phyloP scores from a whole-genome alignment of 345 rosid genomes.

The Corchorus olitorius region DNA sequence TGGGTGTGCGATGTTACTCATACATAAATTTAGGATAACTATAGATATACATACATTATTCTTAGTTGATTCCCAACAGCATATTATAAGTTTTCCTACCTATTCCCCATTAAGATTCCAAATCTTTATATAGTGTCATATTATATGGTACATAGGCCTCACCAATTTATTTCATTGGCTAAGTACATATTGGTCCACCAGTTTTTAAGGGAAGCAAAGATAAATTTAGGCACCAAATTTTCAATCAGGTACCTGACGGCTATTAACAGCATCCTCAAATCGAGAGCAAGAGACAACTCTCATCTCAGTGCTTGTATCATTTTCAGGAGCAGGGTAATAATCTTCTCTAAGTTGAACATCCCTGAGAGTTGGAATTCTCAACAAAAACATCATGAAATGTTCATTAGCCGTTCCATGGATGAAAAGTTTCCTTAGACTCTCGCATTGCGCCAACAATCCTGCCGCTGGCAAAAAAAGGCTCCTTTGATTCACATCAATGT shows the following conservation, averaged over 20 bases:
- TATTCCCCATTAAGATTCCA: background rate
- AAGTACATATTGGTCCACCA: background rate
- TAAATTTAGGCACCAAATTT: background rate
- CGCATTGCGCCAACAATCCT: slow-evolving; percentile 37
- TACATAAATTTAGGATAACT: no score
- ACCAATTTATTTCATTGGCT: background rate
- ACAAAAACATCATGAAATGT: slow-evolving; percentile 46
- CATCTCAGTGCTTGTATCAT: slow-evolving; percentile 46
- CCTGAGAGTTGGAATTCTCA: slow-evolving; percentile 36
- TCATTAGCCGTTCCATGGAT: slow-evolving; percentile 52
- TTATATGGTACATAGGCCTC: background rate
- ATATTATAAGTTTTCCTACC: background rate
- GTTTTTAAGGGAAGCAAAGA: background rate
- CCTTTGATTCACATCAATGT: slow-evolving; percentile 38
- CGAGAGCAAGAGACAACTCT: slow-evolving; percentile 41
- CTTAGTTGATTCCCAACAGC: background rate
- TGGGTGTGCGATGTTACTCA: no score
- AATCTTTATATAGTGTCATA: background rate
- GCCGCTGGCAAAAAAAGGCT: slow-evolving; percentile 43
- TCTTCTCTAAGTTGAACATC: slow-evolving; percentile 49
- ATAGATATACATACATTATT: no score
- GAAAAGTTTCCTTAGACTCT: slow-evolving; percentile 42
- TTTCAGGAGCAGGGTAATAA: slow-evolving; percentile 49
- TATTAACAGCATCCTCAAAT: slow-evolving; percentile 41
- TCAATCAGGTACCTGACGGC: slow-evolving; percentile 46